phyloP scores from a whole-genome alignment of 2,329 filamentous ascomycete genomes.

The Colletotrichum sp. region DNA sequence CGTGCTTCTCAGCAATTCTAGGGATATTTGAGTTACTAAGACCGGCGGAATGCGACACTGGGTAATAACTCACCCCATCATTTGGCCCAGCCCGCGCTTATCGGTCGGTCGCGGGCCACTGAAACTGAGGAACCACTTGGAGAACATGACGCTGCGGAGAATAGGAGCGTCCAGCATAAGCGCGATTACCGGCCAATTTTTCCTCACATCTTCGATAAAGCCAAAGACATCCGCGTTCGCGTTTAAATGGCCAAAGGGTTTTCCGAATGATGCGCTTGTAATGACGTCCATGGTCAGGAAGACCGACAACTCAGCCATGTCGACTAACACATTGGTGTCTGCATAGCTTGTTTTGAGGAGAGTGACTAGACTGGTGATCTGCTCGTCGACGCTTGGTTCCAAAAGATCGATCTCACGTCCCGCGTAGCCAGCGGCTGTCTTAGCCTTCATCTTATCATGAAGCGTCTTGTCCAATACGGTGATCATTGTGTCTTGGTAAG shows the following conservation, averaged over 20 bases:
- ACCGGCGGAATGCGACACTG: not conserved
- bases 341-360: constrained; percentile 3
- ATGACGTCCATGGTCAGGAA: constrained; percentile 27
- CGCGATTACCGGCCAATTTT: constrained; percentile 8
- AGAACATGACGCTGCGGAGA: constrained; percentile 25
- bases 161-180: constrained; percentile 27
- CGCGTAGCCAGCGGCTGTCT: not conserved
- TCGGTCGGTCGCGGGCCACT: constrained; percentile 28
- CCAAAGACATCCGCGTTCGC: constrained; percentile 25
- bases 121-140: constrained; percentile 19
- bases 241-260: constrained; percentile 29
- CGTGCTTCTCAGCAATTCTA: constrained; percentile 21
- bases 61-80: constrained; percentile 25
- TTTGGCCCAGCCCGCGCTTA: constrained; percentile 6
- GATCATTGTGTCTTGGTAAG: constrained; percentile 24
- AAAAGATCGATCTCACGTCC: constrained; percentile 16
- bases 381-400: constrained; percentile 21
- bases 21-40: not conserved
- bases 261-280: constrained; percentile 26
- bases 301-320: not conserved
- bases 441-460: constrained; percentile 20
- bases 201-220: constrained; percentile 18
- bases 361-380: not conserved
- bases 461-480: constrained; percentile 25
- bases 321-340: not conserved